Percentiles rank a stretch among this genome's conserved stretches.
Evolutionary conservation across 2,329 filamentous ascomycete genomes (phyloP).

Genomic region (Pseudogymnoascus sp.): DNA sequence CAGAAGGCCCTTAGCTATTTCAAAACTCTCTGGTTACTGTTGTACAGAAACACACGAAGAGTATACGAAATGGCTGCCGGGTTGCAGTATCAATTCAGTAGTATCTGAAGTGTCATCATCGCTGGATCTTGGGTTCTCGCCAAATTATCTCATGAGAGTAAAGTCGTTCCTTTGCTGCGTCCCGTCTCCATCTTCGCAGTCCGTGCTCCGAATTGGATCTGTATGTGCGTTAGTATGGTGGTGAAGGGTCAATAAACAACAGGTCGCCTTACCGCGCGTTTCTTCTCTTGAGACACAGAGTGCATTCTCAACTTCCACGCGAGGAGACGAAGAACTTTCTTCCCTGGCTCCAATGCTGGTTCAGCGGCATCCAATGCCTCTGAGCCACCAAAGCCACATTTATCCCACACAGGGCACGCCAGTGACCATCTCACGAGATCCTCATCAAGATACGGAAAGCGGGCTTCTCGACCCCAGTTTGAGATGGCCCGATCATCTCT

Average conservation of each 20-base stretch:
- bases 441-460: slow-evolving; percentile 90
- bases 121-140: slow-evolving; percentile 32
- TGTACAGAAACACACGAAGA: slow-evolving; percentile 42
- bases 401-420: slow-evolving; percentile 65
- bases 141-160: slow-evolving; percentile 38
- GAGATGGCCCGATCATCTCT: slow-evolving; percentile 88
- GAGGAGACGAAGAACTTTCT: slow-evolving; percentile 71
- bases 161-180: slow-evolving; percentile 60
- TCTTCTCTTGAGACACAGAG: slow-evolving; percentile 75
- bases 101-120: slow-evolving; percentile 68
- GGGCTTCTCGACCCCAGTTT: slow-evolving; percentile 79
- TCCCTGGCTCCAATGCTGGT: slow-evolving; percentile 62
- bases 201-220: slow-evolving; percentile 77
- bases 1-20: slow-evolving; percentile 12
- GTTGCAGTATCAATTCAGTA: slow-evolving; percentile 51
- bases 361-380: slow-evolving; percentile 23
- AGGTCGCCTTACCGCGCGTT: slow-evolving; percentile 64
- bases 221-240: slow-evolving; percentile 19
- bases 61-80: slow-evolving; percentile 21
- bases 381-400: slow-evolving; percentile 72
- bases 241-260: neutral
- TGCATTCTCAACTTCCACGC: slow-evolving; percentile 67
- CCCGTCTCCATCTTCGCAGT: slow-evolving; percentile 76
- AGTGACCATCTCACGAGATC: slow-evolving; percentile 76
- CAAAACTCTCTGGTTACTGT: slow-evolving; percentile 28